Base-by-base conservation (phyloP, 2,329 filamentous ascomycete species). In the Clarireedia monteithiana region DNA sequence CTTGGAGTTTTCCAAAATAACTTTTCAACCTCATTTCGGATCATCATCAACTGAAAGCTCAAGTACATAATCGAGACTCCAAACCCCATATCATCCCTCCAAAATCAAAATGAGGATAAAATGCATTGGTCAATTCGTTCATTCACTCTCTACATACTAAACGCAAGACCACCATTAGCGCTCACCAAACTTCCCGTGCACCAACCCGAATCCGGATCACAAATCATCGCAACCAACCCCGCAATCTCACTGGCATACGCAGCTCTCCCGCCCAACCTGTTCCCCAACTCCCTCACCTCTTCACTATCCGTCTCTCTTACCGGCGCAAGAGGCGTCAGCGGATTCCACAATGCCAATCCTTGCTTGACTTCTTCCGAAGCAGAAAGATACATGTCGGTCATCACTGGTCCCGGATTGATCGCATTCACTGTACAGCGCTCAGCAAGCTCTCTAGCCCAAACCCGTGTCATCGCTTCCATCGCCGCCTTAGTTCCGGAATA, bases 401-500 rank as follows among this genome's bases (percentile, higher is more conserved):
- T 50, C 1, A 55, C 53, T 34, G 53, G 53, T n/a, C 53, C 53
- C 4, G 53, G 46, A 26, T 55, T 55, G 6, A 55, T 45, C 14
- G 53, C 26, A 50, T 55, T 55, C 5, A 50, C 46, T 6, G 46
- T 55, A 15, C 42, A 44, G 6, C 15, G 36, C 10, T 57, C 49
- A 9, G 55, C 50, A 14, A 53, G 36, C 23, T 57, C 49, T 34
- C 49, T 47, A 5, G 49, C 44, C 50, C 49, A 57, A 4, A 48
- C 44, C 30, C 49, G 46, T n/a, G 83, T 85, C 82, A 85, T 85
- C 7, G 80, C 75, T 64, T 86, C 83, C 3, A 86, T 67, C 0
- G 82, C 83, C 0, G 81, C 82, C 65, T 86, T 86, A 12, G 82
- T 83, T 1, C 80, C 82, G 7, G 79, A 81, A 61, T 85, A 85